phyloP scores from a whole-genome alignment of 176 grass and related monocot species.

The Eleusine indica region DNA sequence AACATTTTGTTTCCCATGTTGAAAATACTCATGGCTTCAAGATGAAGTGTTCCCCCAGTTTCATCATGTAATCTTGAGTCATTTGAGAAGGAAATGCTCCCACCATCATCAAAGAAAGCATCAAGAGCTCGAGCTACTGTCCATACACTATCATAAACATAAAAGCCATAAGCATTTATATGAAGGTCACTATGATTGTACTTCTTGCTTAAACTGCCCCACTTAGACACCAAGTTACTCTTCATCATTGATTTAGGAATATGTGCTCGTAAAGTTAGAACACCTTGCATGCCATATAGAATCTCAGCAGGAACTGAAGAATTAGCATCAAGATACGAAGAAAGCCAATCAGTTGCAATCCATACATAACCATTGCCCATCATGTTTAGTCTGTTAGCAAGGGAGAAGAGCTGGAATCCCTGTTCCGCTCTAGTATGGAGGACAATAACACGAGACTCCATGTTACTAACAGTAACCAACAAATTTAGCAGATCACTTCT shows the following conservation, averaged over 20 bases:
- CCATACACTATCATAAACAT: conserved; percentile 96
- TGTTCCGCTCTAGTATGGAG: conserved; percentile 54
- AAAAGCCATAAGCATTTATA: conserved; percentile 62
- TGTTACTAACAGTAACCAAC: conserved; percentile 64
- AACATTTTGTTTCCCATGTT: conserved; percentile 66
- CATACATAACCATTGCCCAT: conserved; percentile 87
- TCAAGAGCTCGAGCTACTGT: conserved; percentile 73
- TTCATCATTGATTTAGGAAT: conserved; percentile 67
- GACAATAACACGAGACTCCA: conserved; percentile 85
- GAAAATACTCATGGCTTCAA: conserved; percentile 86
- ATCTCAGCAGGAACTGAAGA: conserved; percentile 57
- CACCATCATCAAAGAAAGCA: conserved; percentile 74
- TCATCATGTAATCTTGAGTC: conserved; percentile 60
- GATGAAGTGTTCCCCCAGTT: conserved; percentile 60
- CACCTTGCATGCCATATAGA: conserved; percentile 85
- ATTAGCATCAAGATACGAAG: conserved; percentile 68
- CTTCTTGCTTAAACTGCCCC: conserved; percentile 63
- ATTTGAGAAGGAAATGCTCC: conserved; percentile 80
- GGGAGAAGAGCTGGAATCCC: conserved; percentile 59
- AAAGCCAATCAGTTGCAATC: conserved; percentile 95
- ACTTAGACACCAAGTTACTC: conserved; percentile 70
- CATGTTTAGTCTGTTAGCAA: conserved; percentile 78
- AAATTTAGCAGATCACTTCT: conserved; percentile 64
- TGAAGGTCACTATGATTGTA: conserved; percentile 61
- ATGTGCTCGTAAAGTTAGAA: conserved; percentile 77